Evolutionary conservation across 2,329 filamentous ascomycete genomes (phyloP).

Genomic region (Furcasterigmium furcatum): DNA sequence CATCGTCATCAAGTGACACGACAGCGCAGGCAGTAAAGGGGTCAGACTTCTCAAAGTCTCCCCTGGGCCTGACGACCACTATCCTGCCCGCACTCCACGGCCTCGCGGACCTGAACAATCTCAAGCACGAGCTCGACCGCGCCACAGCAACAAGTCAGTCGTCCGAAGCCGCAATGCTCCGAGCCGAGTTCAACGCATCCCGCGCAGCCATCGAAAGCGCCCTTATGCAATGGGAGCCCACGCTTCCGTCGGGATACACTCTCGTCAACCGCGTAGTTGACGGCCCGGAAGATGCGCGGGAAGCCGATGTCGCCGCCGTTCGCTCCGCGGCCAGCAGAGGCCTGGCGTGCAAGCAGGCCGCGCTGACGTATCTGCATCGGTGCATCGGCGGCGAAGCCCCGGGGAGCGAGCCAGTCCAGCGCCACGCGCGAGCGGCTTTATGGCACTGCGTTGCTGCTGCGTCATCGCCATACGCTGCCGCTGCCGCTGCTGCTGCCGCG

Average conservation of each 20-base stretch:
- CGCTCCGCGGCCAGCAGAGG: conserved; percentile 11
- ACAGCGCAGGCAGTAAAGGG: background rate
- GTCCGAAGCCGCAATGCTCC: conserved; percentile 6
- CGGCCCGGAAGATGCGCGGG: conserved; percentile 8
- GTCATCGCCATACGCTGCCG: conserved; percentile 1
- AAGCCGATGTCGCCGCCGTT: conserved; percentile 9
- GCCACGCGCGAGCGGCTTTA: conserved; percentile 10
- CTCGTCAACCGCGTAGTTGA: conserved; percentile 13
- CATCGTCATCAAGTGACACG: background rate
- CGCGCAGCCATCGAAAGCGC: conserved; percentile 7
- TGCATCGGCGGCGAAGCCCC: conserved; percentile 8
- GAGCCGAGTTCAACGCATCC: conserved; percentile 8
- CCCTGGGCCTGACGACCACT: conserved; percentile 8
- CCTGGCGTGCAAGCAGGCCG: conserved; percentile 11
- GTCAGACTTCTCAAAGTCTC: conserved; percentile 3
- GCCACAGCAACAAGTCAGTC: conserved; percentile 5
- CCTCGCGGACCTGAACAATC: conserved; percentile 5
- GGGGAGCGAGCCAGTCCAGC: conserved; percentile 9
- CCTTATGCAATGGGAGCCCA: conserved; percentile 7
- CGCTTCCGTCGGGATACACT: conserved; percentile 7
- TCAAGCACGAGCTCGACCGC: conserved; percentile 7
- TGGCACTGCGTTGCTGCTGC: conserved; percentile 12
- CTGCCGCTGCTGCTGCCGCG: background rate
- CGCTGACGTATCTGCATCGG: conserved; percentile 9
- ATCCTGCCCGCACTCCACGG: conserved; percentile 10